Evolutionary conservation across 2,329 filamentous ascomycete species (phyloP).

Genomic region (Acarospora socialis): DNA sequence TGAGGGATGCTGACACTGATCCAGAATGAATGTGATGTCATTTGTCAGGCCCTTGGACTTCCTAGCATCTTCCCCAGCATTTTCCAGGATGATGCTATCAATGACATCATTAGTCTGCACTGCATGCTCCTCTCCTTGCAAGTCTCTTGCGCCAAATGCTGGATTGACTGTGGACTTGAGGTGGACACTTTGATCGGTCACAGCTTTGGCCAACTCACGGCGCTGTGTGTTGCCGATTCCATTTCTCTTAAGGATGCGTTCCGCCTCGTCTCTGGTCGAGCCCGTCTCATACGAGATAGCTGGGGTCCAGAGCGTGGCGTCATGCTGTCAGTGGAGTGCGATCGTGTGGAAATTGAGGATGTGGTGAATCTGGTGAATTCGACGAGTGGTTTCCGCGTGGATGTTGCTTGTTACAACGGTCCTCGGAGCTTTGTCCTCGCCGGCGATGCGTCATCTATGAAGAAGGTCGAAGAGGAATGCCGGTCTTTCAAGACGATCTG

Average conservation of each 20-base stretch:
- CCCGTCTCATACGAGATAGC: constrained; percentile 12
- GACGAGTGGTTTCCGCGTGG: too few species aligned
- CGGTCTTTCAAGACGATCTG: background rate
- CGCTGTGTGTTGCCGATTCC: constrained; percentile 15
- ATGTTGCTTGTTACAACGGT: constrained; percentile 3
- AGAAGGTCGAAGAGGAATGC: background rate
- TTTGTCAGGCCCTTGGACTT: constrained; percentile 15
- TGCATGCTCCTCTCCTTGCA: constrained; percentile 19
- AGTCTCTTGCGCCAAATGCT: constrained; percentile 17
- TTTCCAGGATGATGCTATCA: constrained; percentile 16
- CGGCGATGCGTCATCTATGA: background rate
- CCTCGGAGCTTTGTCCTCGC: constrained; percentile 2
- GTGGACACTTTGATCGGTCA: constrained; percentile 19
- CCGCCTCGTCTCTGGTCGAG: constrained; percentile 14
- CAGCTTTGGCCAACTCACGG: constrained; percentile 19
- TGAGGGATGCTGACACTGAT: too few species aligned
- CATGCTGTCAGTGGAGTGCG: constrained; percentile 12
- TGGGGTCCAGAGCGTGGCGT: constrained; percentile 16
- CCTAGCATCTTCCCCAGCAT: constrained; percentile 19
- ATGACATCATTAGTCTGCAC: constrained; percentile 21
- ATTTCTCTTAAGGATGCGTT: constrained; percentile 16
- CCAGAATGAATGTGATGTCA: constrained; percentile 19
- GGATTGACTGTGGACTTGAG: constrained; percentile 21
- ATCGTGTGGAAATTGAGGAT: background rate
- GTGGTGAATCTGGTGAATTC: background rate